phyloP scores from a whole-genome alignment of 768 basidiomycete genomes.

The Suillus cothurnatus region DNA sequence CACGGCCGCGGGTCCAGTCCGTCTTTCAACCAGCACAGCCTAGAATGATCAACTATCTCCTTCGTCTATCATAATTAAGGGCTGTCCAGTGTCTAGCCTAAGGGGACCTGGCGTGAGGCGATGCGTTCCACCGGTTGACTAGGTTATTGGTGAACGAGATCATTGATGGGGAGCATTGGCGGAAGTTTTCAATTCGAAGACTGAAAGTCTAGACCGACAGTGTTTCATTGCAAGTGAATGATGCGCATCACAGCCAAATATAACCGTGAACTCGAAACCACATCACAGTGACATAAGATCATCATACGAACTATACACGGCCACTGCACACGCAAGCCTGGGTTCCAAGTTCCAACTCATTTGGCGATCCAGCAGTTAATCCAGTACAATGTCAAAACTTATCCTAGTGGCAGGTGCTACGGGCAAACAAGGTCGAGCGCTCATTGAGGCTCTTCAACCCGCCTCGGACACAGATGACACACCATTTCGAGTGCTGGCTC shows the following conservation, averaged over 20 bases:
- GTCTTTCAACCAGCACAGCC: neutral
- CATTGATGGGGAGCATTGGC: neutral
- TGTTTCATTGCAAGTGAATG: neutral
- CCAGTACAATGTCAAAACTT: slow-evolving; percentile 9
- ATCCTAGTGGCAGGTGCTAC: slow-evolving; percentile 42
- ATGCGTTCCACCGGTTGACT: neutral
- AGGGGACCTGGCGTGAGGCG: neutral
- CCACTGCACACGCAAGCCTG: neutral
- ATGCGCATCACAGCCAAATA: neutral
- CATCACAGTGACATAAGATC: neutral
- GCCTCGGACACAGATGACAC: slow-evolving; percentile 4
- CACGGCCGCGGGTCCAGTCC: neutral
- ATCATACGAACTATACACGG: neutral
- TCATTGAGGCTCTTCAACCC: slow-evolving; percentile 32
- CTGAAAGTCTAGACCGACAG: neutral
- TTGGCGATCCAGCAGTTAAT: neutral
- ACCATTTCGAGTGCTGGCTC: slow-evolving; percentile 38
- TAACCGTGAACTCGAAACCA: neutral
- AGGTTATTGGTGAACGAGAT: neutral
- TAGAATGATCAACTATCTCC: neutral
- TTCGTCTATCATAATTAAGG: neutral
- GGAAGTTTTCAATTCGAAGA: neutral
- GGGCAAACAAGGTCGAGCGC: slow-evolving; percentile 38
- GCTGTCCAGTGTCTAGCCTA: neutral
- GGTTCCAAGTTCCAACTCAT: neutral